These are phyloP conservation scores for Curvularia lunata DNA, from an alignment of 2,329 filamentous ascomycete genomes.

Conservation along the genomic window DNA sequence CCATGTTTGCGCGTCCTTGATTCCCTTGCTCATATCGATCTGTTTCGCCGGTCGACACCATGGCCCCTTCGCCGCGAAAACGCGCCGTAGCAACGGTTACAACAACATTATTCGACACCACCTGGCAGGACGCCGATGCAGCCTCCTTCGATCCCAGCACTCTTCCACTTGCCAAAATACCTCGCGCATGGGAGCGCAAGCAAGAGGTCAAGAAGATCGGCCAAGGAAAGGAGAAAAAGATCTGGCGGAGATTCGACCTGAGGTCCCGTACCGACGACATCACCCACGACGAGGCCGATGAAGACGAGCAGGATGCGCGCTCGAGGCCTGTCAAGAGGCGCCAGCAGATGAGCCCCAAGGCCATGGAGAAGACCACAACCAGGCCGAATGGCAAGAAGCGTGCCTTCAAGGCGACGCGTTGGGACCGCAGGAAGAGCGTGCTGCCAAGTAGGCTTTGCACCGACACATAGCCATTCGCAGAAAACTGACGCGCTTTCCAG, in stretches of 20 bases:
- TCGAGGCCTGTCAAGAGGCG: conserved; percentile 55
- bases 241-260: conserved; percentile 55
- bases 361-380: conserved; percentile 36
- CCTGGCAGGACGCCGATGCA: conserved; percentile 53
- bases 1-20: conserved; percentile 14
- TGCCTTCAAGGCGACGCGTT: conserved; percentile 47
- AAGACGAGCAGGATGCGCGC: conserved; percentile 40
- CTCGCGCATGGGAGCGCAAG: conserved; percentile 58
- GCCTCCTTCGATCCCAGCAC: conserved; percentile 51
- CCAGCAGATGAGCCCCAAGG: conserved; percentile 45
- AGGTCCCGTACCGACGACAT: conserved; percentile 34
- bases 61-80: conserved; percentile 43
- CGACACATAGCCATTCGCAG: background rate
- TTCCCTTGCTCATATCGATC: background rate
- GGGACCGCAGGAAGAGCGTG: conserved; percentile 46
- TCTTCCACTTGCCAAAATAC: conserved; percentile 51
- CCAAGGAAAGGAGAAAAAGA: conserved; percentile 51
- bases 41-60: conserved; percentile 18
- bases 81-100: conserved; percentile 25
- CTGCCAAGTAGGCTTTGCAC: conserved; percentile 37
- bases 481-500: conserved; percentile 28
- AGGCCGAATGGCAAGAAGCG: conserved; percentile 33
- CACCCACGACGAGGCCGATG: conserved; percentile 25
- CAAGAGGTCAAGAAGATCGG: conserved; percentile 50
- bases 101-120: conserved; percentile 38